Conservation (phyloP, 352 stramenopile genomes). For the Phytophthora lateralis region DNA sequence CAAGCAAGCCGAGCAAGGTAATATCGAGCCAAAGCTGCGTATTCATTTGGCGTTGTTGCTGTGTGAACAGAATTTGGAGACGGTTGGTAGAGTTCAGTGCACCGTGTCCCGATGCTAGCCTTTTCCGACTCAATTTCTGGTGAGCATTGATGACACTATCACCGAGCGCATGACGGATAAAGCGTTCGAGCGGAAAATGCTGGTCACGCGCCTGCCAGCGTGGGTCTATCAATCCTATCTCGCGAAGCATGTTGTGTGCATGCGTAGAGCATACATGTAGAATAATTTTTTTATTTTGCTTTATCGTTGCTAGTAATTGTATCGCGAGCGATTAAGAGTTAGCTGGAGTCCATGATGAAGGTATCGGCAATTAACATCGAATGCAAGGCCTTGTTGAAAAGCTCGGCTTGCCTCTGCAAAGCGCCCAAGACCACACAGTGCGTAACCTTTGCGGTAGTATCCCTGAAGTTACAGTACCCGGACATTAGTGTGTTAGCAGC, state of each 20-base stretch:
- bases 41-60: too few relatives aligned
- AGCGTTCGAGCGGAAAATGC: too few relatives aligned
- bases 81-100: too few relatives aligned
- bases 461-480: conserved; percentile 31
- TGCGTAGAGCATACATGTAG: neutral
- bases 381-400: conserved; percentile 70
- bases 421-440: conserved; percentile 50
- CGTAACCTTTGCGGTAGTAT: conserved; percentile 74
- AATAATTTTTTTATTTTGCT: neutral
- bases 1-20: too few relatives aligned
- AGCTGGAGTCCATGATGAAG: conserved; percentile 62
- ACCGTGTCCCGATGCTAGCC: too few relatives aligned
- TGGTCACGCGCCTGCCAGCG: too few relatives aligned
- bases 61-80: too few relatives aligned
- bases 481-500: neutral
- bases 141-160: neutral
- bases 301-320: conserved; percentile 20
- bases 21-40: too few relatives aligned
- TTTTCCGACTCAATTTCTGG: too few relatives aligned
- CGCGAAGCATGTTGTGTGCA: neutral
- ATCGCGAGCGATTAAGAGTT: conserved; percentile 36
- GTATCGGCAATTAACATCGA: conserved; percentile 64
- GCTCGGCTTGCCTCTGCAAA: conserved; percentile 61
- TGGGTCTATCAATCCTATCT: conserved; percentile 7
- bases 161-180: neutral